phyloP scores from a whole-genome alignment of 257 asterid species.

The Catharanthus roseus region DNA sequence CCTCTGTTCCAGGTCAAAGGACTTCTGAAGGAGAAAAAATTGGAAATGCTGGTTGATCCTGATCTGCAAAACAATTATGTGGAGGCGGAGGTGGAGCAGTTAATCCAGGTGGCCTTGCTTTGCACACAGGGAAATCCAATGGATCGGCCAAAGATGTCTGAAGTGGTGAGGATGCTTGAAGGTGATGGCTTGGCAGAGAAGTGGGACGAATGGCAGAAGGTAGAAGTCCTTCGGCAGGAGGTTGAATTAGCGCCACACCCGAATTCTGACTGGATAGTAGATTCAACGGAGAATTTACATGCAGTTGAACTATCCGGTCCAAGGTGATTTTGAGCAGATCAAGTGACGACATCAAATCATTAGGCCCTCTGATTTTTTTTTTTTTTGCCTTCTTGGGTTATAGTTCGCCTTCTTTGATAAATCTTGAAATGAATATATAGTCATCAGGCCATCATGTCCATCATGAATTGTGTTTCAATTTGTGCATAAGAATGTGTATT shows the following conservation, averaged over 20 bases:
- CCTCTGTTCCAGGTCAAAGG: slow-evolving; percentile 40
- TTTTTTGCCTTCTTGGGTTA: neutral
- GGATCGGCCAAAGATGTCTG: slow-evolving; percentile 56
- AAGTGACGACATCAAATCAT: slow-evolving; percentile 6
- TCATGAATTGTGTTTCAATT: slow-evolving; percentile 20
- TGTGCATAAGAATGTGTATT: slow-evolving; percentile 38
- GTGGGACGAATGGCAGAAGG: slow-evolving; percentile 64
- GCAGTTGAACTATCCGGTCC: slow-evolving; percentile 53
- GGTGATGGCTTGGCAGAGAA: slow-evolving; percentile 53
- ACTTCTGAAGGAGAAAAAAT: slow-evolving; percentile 41
- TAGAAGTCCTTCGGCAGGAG: slow-evolving; percentile 52
- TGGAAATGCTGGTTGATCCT: slow-evolving; percentile 54
- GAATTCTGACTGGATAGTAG: slow-evolving; percentile 44
- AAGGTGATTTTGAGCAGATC: slow-evolving; percentile 30
- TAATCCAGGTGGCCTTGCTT: slow-evolving; percentile 50
- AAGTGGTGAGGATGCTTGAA: slow-evolving; percentile 49
- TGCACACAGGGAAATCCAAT: slow-evolving; percentile 45
- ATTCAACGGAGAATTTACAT: slow-evolving; percentile 48
- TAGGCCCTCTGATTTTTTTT: slow-evolving; percentile 19
- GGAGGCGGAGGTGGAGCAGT: slow-evolving; percentile 47
- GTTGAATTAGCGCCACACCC: slow-evolving; percentile 42
- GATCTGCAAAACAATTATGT: slow-evolving; percentile 40
- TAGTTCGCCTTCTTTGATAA: slow-evolving; percentile 4
- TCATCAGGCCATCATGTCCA: slow-evolving; percentile 11
- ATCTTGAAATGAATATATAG: slow-evolving; percentile 13